A percentile compares a stretch with the other conserved stretches of the same genome.
Conservation (phyloP, 2,329 filamentous ascomycete species). For the Whalleya microplaca region DNA sequence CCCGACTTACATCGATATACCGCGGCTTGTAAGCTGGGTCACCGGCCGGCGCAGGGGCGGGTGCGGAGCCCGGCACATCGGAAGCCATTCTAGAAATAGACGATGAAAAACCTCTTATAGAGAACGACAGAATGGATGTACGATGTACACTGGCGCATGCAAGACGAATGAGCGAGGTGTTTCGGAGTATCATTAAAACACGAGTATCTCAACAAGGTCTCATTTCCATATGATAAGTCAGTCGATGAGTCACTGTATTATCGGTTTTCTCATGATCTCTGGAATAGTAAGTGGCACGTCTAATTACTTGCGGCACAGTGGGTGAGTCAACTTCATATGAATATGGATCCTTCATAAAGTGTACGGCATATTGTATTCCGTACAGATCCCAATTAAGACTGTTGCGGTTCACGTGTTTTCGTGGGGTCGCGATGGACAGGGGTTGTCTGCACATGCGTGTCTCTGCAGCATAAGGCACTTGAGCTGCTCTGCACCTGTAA, state of each 20-base stretch:
- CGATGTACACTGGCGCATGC: conserved; percentile 9
- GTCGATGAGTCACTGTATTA: neutral
- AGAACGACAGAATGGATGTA: neutral
- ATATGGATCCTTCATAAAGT: neutral
- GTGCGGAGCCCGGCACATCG: conserved; percentile 22
- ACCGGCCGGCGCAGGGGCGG: conserved; percentile 15
- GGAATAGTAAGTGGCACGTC: neutral
- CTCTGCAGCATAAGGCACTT: no score
- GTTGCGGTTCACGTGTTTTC: conserved; percentile 21
- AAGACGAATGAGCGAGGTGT: conserved; percentile 12
- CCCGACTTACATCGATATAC: conserved; percentile 63
- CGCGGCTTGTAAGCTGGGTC: conserved; percentile 48
- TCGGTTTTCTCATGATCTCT: neutral
- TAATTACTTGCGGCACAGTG: neutral
- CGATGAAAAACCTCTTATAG: conserved; percentile 20
- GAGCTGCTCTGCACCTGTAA: no score
- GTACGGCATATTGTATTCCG: no score
- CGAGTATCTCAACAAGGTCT: conserved; percentile 4
- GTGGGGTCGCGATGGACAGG: conserved; percentile 12
- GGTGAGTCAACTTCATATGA: neutral
- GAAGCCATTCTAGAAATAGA: conserved; percentile 32
- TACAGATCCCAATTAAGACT: conserved; percentile 1
- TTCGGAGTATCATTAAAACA: conserved; percentile 23
- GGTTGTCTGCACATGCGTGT: conserved; percentile 7
- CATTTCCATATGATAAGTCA: neutral